Evolutionary conservation across 352 stramenopile species (phyloP), one percentile per base, ranked within the genome.

Genomic region (Phytophthora quininea): DNA sequence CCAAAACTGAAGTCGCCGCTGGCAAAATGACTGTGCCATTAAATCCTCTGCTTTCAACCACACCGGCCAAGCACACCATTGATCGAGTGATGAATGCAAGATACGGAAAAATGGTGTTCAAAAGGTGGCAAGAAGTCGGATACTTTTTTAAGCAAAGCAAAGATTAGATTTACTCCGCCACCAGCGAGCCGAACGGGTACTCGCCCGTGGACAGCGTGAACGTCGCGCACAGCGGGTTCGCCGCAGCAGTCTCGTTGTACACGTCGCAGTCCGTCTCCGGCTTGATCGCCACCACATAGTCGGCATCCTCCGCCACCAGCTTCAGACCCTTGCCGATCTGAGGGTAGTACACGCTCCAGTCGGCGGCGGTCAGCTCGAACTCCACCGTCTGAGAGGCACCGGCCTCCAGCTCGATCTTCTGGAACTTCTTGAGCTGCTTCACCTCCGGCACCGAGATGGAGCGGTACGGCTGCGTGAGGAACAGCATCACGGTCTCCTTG

Each of bases 231-330:
- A 69, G 43, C 37, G 58, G 55, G 54, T 71, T 64, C 52, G 38
- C 29, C 43, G 32, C 35, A 59, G 62, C 60, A 58, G 59, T 61
- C 67, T 86, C 72, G 71, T 69, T 69, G 62, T 70, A 64, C 62
- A 69, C 54, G 29, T 64, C 62, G 14, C 61, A 63, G 47, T 68
- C 63, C 57, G 79, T 87, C 53, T 85, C 76, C 4, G 68, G 69
- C 57, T 84, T 78, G 70, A 85, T 63, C 10, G 68, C 60, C n/a
- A 88, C 69, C 27, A 81, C 66, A 46, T 79, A 86, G 42, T 79
- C 64, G n/a, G 76, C 68, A 33, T 72, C 67, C 60, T 83, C 71
- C 10, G 74, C 74, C 12, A 68, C 53, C 11, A 69, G 60, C 29
- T 72, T 49, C 32, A 86, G 67, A 29, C 70, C 76, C 42, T 81